Evolutionary conservation across 2,329 filamentous ascomycete genomes (phyloP), one percentile per base, ranked within the genome.

Genomic region (Talaromyces marneffei): DNA sequence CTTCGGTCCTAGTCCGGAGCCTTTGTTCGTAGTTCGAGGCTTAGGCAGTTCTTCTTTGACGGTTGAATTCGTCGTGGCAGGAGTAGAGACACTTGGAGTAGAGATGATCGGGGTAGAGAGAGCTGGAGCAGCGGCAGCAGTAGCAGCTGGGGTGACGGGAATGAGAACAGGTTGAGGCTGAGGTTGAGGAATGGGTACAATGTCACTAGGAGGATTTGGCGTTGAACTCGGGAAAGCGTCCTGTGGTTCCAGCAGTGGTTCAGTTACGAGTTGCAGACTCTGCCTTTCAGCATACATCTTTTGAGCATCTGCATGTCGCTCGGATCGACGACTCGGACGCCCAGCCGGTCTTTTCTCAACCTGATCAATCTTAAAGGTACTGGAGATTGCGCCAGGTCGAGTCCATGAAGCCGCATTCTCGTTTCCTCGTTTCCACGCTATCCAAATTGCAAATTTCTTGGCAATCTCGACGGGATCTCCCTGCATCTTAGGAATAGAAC

Each of bases 371-470:
- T 78, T 78, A 40, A 72, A 69, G 66, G 78, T 82, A 50, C 80
- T 79, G 48, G 84, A 76, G 16, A 80, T 77, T 50, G 79, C 79
- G 65, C 85, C 83, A 1, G 82, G 82, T 60, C 83, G 78, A 42
- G 85, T 85, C 85, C 85, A 88, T 48, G 81, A 77, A 31, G 85
- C 84, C 53, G 85, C 82, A 61, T 76, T 76, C 65, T 87, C 84
- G 67, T 87, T 86, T 10, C 86, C 86, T 59, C 83, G 81, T 70
- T 88, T 88, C 85, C 85, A 88, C 2, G 85, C 83, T 61, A 83
- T 80, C 86, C 86, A 88, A 61, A 87, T 77, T 4, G 84, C 85
- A 65, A 88, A 87, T 16, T 74, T 80, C 66, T 82, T 80, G 60
- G 85, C 82, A 35, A 83, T 73, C 31, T 84, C 80, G n/a, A 87